These are phyloP conservation scores for Collybia sp. DNA, from an alignment of 768 basidiomycete genomes.

Conservation along the genomic window DNA sequence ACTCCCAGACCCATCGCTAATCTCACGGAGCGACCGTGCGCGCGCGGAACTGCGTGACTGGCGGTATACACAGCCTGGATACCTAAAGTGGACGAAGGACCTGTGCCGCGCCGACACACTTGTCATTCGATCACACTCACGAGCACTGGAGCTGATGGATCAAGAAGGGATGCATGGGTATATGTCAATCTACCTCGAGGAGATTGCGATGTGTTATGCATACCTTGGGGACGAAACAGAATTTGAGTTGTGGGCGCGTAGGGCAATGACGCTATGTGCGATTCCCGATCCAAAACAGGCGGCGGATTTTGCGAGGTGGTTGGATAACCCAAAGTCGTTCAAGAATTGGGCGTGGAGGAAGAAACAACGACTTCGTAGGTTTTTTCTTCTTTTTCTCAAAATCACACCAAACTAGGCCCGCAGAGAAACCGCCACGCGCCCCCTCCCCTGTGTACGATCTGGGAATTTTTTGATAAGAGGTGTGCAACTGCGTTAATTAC, in stretches of 20 bases:
- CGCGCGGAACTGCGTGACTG: conserved; percentile 29
- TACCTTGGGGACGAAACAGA: conserved; percentile 30
- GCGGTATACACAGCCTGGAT: conserved; percentile 30
- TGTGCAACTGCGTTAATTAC: too few species aligned
- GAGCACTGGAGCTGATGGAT: conserved; percentile 33
- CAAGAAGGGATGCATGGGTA: conserved; percentile 37
- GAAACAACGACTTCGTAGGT: conserved; percentile 30
- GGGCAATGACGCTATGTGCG: conserved; percentile 18
- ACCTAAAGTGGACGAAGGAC: conserved; percentile 37
- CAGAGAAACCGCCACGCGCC: neutral
- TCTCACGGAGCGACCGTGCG: conserved; percentile 23
- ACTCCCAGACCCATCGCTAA: conserved; percentile 11
- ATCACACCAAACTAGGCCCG: neutral
- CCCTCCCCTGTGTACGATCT: neutral
- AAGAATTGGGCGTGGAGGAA: conserved; percentile 40
- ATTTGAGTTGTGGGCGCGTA: conserved; percentile 31
- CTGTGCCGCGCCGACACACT: conserved; percentile 33
- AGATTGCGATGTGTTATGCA: conserved; percentile 36
- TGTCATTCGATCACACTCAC: conserved; percentile 30
- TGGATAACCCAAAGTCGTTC: conserved; percentile 23
- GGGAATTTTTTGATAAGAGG: too few species aligned
- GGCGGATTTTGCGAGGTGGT: conserved; percentile 21
- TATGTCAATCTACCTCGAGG: conserved; percentile 34
- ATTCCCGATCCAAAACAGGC: conserved; percentile 22
- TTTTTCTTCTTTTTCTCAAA: neutral